Percentiles rank a stretch among this genome's conserved stretches.
Conservation (phyloP, 2,329 filamentous ascomycete species). For the Pyrenochaeta sp. region DNA sequence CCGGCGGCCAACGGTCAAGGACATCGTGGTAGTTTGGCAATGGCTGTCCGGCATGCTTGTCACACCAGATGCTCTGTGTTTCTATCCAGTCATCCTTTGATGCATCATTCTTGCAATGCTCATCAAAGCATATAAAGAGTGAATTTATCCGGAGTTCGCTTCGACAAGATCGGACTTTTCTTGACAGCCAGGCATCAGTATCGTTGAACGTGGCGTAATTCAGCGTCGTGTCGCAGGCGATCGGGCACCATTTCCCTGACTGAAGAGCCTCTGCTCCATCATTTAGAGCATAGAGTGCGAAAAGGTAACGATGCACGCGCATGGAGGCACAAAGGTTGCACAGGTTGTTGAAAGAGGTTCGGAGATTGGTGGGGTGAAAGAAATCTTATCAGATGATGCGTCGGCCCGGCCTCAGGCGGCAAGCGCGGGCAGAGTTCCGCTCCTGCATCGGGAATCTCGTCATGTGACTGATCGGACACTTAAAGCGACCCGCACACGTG, state of each 20-base stretch:
- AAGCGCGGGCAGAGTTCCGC: too few species aligned
- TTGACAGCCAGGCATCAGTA: slow-evolving; percentile 31
- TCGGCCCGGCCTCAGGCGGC: slow-evolving; percentile 1
- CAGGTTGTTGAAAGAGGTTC: slow-evolving; percentile 13
- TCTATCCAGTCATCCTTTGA: slow-evolving; percentile 25
- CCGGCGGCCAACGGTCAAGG: slow-evolving; percentile 28
- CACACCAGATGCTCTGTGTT: slow-evolving; percentile 28
- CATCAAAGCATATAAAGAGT: slow-evolving; percentile 38
- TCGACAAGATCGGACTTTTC: slow-evolving; percentile 35
- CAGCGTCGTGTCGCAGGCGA: slow-evolving; percentile 37
- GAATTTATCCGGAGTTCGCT: slow-evolving; percentile 34
- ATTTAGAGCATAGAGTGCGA: slow-evolving; percentile 7
- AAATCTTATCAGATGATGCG: slow-evolving; percentile 35
- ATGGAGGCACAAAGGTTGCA: slow-evolving; percentile 21
- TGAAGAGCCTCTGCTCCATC: slow-evolving; percentile 20
- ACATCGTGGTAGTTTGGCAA: slow-evolving; percentile 35
- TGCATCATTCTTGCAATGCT: slow-evolving; percentile 30
- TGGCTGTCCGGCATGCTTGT: slow-evolving; percentile 25
- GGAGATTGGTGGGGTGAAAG: slow-evolving; percentile 19
- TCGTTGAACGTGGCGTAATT: slow-evolving; percentile 44
- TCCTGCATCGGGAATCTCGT: too few species aligned
- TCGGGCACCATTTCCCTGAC: slow-evolving; percentile 36
- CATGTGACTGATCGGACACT: too few species aligned
- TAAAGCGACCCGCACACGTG: too few species aligned
- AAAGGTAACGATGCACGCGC: slow-evolving; percentile 17